phyloP scores from a whole-genome alignment of 805 yeast species.

The Schwanniomyces polymorphus region DNA sequence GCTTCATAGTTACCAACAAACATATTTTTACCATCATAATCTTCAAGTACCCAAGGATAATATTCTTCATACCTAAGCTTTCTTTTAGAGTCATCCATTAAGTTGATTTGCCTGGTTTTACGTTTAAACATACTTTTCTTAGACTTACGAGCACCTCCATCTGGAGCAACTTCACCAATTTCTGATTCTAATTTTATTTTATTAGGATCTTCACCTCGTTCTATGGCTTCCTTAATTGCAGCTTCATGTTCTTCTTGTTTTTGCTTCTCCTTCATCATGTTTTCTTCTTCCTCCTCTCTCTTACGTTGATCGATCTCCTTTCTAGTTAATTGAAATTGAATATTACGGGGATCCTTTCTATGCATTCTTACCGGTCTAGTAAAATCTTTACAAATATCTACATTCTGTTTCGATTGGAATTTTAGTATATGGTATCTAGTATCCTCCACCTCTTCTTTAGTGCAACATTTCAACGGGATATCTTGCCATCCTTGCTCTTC shows the following conservation, averaged over 20 bases:
- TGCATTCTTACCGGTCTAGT: constrained; percentile 84
- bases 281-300: constrained; percentile 31
- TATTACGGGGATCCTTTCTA: constrained; percentile 88
- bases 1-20: constrained; percentile 98
- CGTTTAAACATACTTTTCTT: constrained; percentile 61
- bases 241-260: constrained; percentile 16
- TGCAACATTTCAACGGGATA: constrained; percentile 70
- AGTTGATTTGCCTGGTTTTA: constrained; percentile 81
- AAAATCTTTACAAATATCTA: constrained; percentile 72
- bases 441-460: constrained; percentile 68
- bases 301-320: constrained; percentile 66
- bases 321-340: constrained; percentile 82
- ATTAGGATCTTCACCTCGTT: constrained; percentile 12
- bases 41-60: constrained; percentile 98
- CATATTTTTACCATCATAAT: constrained; percentile 89
- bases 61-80: constrained; percentile 91
- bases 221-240: constrained; percentile 14
- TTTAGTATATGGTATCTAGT: constrained; percentile 78
- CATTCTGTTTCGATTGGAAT: constrained; percentile 70
- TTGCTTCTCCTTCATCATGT: constrained; percentile 20
- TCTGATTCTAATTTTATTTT: constrained; percentile 37
- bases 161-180: constrained; percentile 81
- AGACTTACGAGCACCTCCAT: constrained; percentile 79
- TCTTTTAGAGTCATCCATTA: constrained; percentile 79
- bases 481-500: constrained; percentile 41